Conservation (phyloP, 225 moss, liverwort and hornwort genomes). For the Neckera pumila region DNA sequence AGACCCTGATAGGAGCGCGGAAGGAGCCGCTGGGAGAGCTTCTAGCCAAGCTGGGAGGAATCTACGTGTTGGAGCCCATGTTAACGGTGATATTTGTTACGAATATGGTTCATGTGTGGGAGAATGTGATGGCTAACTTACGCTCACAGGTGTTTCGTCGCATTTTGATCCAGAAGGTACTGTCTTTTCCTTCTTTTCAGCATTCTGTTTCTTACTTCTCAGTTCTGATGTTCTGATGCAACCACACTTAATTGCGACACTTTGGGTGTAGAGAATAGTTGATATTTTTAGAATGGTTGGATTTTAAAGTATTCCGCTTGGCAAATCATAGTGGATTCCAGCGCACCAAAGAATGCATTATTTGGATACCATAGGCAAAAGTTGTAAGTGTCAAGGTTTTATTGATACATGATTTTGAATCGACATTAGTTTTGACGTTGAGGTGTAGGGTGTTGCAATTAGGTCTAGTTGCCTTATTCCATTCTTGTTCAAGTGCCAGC, state of each 20-base stretch:
- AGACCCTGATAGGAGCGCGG: slow-evolving; percentile 78
- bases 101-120: slow-evolving; percentile 95
- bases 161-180: slow-evolving; percentile 95
- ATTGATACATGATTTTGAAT: neutral
- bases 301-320: neutral
- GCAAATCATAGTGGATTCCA: neutral
- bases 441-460: neutral
- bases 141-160: slow-evolving; percentile 84
- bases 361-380: neutral
- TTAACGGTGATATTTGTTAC: slow-evolving; percentile 89
- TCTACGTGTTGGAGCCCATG: slow-evolving; percentile 79
- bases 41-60: slow-evolving; percentile 48
- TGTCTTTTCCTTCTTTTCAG: neutral
- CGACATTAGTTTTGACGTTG: neutral
- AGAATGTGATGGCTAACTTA: slow-evolving; percentile 92
- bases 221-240: neutral
- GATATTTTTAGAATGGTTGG: neutral
- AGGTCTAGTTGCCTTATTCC: neutral
- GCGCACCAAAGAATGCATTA: neutral
- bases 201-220: neutral
- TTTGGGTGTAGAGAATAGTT: neutral
- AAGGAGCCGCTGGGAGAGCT: slow-evolving; percentile 60
- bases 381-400: neutral
- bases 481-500: neutral
- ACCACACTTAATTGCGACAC: neutral